A percentile compares a stretch with the other conserved stretches of the same genome.
Evolutionary conservation across 164 flowering plant species (phyloP).

Genomic region (Platanus orientalis): DNA sequence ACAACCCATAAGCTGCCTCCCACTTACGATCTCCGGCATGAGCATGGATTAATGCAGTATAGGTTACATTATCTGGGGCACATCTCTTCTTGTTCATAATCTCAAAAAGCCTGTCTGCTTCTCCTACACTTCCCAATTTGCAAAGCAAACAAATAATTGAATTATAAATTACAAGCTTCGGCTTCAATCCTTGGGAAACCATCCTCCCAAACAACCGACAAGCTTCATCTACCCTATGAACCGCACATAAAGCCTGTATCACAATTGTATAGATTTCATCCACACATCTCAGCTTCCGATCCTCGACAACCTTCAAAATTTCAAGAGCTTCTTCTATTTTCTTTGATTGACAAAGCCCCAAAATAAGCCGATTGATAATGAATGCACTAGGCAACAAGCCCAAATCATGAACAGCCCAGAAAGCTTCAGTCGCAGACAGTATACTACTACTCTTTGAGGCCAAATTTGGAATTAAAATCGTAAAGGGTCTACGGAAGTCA

Average conservation of each 20-base stretch:
- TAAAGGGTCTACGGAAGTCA: slow-evolving; percentile 23
- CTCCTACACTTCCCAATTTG: slow-evolving; percentile 26
- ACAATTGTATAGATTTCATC: slow-evolving; percentile 31
- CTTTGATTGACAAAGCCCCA: slow-evolving; percentile 33
- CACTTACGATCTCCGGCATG: slow-evolving; percentile 28
- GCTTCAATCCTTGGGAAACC: slow-evolving; percentile 29
- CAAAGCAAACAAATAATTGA: slow-evolving; percentile 31
- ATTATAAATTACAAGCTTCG: slow-evolving; percentile 34
- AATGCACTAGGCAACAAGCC: slow-evolving; percentile 41
- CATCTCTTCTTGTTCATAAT: slow-evolving; percentile 40
- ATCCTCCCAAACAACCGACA: slow-evolving; percentile 28
- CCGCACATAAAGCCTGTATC: slow-evolving; percentile 30
- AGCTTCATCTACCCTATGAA: slow-evolving; percentile 28
- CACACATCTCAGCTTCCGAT: slow-evolving; percentile 24
- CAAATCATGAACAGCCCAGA: slow-evolving; percentile 23
- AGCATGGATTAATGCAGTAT: slow-evolving; percentile 38
- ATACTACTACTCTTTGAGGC: slow-evolving; percentile 18
- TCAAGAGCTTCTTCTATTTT: slow-evolving; percentile 30
- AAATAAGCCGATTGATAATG: slow-evolving; percentile 26
- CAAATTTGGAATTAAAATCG: slow-evolving; percentile 35
- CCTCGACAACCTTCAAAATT: slow-evolving; percentile 29
- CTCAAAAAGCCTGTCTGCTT: slow-evolving; percentile 32
- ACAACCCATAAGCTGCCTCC: slow-evolving; percentile 33
- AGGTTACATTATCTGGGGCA: slow-evolving; percentile 31
- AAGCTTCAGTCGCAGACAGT: slow-evolving; percentile 28